These are phyloP conservation scores for Ilyonectria destructans DNA, from an alignment of 2,329 filamentous ascomycete species.

Conservation along the genomic window DNA sequence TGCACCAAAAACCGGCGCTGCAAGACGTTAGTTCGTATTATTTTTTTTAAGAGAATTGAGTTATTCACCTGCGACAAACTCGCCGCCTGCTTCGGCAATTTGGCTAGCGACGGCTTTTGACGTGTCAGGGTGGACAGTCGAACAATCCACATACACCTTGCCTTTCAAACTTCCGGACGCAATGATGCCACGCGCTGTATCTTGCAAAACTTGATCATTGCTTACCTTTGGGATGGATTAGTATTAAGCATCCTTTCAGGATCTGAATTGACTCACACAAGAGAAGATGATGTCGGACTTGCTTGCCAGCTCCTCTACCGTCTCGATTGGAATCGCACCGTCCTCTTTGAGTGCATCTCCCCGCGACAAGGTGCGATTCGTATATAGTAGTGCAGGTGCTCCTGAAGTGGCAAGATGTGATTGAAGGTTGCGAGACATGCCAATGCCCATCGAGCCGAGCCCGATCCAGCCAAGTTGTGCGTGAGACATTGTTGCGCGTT, in stretches of 20 bases:
- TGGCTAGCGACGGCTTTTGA: slow-evolving; percentile 50
- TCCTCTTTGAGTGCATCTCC: slow-evolving; percentile 54
- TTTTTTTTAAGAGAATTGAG: no score
- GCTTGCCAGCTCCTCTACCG: slow-evolving; percentile 54
- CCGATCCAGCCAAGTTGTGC: slow-evolving; percentile 44
- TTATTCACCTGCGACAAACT: slow-evolving; percentile 29
- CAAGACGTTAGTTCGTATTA: not conserved
- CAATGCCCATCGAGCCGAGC: slow-evolving; percentile 62
- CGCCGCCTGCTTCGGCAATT: slow-evolving; percentile 26
- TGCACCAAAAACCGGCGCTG: slow-evolving; percentile 60
- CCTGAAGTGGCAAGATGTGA: slow-evolving; percentile 55
- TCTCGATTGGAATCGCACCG: slow-evolving; percentile 53
- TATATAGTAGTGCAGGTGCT: slow-evolving; percentile 54
- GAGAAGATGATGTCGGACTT: slow-evolving; percentile 60
- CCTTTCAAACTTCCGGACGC: slow-evolving; percentile 24
- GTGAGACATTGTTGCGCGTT: slow-evolving; percentile 14
- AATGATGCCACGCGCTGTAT: slow-evolving; percentile 19
- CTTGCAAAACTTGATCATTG: slow-evolving; percentile 19
- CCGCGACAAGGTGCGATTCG: slow-evolving; percentile 58
- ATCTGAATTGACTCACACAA: slow-evolving; percentile 49
- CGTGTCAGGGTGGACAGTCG: slow-evolving; percentile 50
- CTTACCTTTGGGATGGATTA: slow-evolving; percentile 10
- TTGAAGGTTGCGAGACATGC: slow-evolving; percentile 61
- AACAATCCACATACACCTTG: slow-evolving; percentile 45
- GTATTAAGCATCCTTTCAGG: not conserved